Evolutionary conservation across 208 protist species (phyloP).

Genomic region (Wallacemonas sp.): DNA sequence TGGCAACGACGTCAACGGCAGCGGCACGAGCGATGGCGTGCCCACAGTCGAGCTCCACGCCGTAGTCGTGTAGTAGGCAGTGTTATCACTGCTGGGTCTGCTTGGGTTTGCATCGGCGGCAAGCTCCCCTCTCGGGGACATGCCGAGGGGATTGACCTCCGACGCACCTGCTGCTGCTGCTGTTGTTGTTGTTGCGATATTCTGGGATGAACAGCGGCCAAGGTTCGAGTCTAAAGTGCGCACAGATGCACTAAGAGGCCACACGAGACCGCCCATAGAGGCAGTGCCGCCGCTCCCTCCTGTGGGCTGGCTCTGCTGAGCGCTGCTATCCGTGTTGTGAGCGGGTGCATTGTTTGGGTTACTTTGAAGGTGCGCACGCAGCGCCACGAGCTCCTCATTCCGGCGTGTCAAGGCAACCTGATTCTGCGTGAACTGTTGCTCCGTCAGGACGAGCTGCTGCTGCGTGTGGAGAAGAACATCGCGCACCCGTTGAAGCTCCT

Average conservation of each 20-base stretch:
- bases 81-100: too few relatives aligned
- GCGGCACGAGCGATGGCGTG: not conserved
- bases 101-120: too few relatives aligned
- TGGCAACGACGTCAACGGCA: not conserved
- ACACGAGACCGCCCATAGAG: too few relatives aligned
- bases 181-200: not conserved
- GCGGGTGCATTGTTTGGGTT: not conserved
- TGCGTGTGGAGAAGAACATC: conserved; percentile 23
- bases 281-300: too few relatives aligned
- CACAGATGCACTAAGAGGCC: too few relatives aligned
- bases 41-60: not conserved
- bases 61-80: not conserved
- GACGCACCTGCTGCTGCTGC: not conserved
- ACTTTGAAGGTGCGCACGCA: not conserved
- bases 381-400: conserved; percentile 2
- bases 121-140: too few relatives aligned
- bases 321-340: not conserved
- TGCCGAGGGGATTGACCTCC: not conserved
- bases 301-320: too few relatives aligned
- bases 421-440: conserved; percentile 13
- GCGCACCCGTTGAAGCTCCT: conserved; percentile 21
- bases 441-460: conserved; percentile 22
- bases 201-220: too few relatives aligned
- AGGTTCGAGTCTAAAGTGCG: too few relatives aligned
- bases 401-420: conserved; percentile 1